These are phyloP conservation scores for Exophiala spinifera DNA, from an alignment of 2,329 filamentous ascomycete species.

Conservation along the genomic window DNA sequence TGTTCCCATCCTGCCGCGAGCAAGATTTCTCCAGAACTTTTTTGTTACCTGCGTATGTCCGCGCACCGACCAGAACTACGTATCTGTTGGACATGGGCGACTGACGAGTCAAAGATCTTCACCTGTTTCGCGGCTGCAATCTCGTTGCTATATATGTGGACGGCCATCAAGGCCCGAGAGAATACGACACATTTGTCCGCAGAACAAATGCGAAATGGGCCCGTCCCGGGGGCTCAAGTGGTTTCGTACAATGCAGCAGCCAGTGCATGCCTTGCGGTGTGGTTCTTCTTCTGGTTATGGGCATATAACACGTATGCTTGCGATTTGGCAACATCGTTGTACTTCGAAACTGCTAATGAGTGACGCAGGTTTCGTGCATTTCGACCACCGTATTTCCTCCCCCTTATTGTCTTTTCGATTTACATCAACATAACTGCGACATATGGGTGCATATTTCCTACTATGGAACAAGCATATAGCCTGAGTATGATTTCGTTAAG, in stretches of 20 bases:
- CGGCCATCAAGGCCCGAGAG: constrained; percentile 60
- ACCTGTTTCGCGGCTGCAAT: constrained; percentile 60
- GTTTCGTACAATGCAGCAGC: constrained; percentile 66
- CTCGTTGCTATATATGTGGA: constrained; percentile 64
- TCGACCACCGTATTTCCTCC: constrained; percentile 64
- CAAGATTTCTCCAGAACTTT: constrained; percentile 70
- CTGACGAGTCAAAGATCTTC: constrained; percentile 30
- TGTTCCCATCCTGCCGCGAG: constrained; percentile 65
- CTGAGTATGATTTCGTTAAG: constrained; percentile 5
- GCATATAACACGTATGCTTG: constrained; percentile 20
- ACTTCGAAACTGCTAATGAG: neutral
- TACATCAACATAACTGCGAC: constrained; percentile 63
- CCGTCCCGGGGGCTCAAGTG: constrained; percentile 26
- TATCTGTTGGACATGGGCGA: too few relatives aligned
- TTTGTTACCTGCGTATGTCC: constrained; percentile 54
- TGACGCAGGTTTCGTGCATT: constrained; percentile 57
- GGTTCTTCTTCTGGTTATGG: constrained; percentile 65
- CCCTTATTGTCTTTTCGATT: constrained; percentile 67
- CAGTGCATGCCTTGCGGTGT: constrained; percentile 65
- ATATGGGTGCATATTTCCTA: constrained; percentile 59
- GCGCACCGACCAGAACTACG: neutral
- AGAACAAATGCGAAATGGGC: constrained; percentile 15
- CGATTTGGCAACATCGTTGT: neutral
- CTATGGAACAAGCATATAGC: constrained; percentile 38
- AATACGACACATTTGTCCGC: constrained; percentile 50